These are phyloP conservation scores for Phytopythium ostracodes DNA, from an alignment of 352 stramenopile species.

Conservation along the genomic window DNA sequence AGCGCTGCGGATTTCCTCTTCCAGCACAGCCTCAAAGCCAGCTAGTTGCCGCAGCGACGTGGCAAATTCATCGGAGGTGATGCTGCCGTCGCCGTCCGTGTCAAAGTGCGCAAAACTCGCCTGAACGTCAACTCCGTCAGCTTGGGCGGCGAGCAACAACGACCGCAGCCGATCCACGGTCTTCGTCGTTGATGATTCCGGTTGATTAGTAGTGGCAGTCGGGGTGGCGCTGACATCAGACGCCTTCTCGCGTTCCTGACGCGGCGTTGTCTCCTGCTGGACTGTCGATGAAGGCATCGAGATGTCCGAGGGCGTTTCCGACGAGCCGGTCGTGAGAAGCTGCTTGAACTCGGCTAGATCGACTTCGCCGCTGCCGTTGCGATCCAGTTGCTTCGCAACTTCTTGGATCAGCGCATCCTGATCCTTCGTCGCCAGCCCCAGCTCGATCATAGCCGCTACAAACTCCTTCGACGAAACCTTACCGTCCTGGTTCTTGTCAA, in stretches of 20 bases:
- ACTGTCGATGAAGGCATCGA: constrained; percentile 1
- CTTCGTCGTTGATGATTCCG: not conserved
- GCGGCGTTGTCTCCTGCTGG: not conserved
- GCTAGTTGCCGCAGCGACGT: constrained; percentile 36
- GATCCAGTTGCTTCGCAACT: constrained; percentile 50
- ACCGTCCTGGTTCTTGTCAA: constrained; percentile 79
- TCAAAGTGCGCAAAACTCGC: constrained; percentile 60
- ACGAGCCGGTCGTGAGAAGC: constrained; percentile 24
- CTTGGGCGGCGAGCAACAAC: constrained; percentile 24
- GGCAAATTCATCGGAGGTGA: constrained; percentile 51
- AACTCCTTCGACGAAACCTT: constrained; percentile 66
- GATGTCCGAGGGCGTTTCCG: not conserved
- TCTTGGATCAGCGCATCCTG: constrained; percentile 25
- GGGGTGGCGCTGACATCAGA: not conserved
- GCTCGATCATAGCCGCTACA: constrained; percentile 38
- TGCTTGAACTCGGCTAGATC: constrained; percentile 58
- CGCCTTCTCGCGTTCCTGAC: not conserved
- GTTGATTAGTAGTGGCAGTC: not conserved
- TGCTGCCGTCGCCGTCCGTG: constrained; percentile 28
- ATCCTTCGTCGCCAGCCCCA: constrained; percentile 31
- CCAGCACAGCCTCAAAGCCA: constrained; percentile 30
- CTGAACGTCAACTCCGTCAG: constrained; percentile 29
- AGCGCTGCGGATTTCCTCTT: constrained; percentile 23
- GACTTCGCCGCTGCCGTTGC: constrained; percentile 60
- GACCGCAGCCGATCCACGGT: constrained; percentile 22